Base-by-base conservation (phyloP, 2,329 filamentous ascomycete genomes). In the Verticillium nubilum region DNA sequence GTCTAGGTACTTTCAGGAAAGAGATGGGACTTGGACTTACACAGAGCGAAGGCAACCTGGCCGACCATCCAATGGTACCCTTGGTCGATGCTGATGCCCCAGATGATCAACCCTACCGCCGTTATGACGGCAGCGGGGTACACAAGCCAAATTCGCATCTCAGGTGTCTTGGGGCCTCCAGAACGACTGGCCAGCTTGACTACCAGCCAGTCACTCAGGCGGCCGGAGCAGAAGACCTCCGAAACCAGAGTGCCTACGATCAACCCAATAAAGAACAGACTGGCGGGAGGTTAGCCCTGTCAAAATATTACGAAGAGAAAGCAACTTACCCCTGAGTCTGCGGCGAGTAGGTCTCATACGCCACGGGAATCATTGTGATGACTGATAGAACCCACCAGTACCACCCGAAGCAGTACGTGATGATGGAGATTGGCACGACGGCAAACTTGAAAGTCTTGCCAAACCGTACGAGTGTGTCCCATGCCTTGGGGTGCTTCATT, bases 341-440 rank as follows among this genome's bases (percentile, higher is more conserved):
- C 2, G 80, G 75, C 0, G 69, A 67, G 61, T 80, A 79, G n/a
- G 70, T 63, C n/a, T 67, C 66, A 61, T 85, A 85, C 26, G 82
- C 82, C 2, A 76, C 73, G 0, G 82, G 81, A 3, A 82, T 70
- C 71, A 82, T 76, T 2, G 81, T 83, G 58, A 84, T 78, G 23
- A 83, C 74, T 0, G 77, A 78, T 12, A 83, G 62, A 5, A 83
- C 72, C 81, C 81, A 85, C 80, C 81, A 85, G 66, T 85, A 85
- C 77, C 80, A 83, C 2, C 73, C 67, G 62, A 82, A 84, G 63
- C 75, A 79, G 68, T 81, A 86, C 9, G 75, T 73, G 9, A 79
- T 61, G 4, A 84, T 73, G 2, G 76, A 68, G 9, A 84, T 69
- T 0, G 74, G 70, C 1, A 85, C 74, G 4, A 74, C 74, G 2